Percentiles rank a stretch among this genome's conserved stretches.
These are phyloP conservation scores for Ophiostoma triangulosporum DNA, from an alignment of 2,329 filamentous ascomycete genomes.

Conservation along the genomic window DNA sequence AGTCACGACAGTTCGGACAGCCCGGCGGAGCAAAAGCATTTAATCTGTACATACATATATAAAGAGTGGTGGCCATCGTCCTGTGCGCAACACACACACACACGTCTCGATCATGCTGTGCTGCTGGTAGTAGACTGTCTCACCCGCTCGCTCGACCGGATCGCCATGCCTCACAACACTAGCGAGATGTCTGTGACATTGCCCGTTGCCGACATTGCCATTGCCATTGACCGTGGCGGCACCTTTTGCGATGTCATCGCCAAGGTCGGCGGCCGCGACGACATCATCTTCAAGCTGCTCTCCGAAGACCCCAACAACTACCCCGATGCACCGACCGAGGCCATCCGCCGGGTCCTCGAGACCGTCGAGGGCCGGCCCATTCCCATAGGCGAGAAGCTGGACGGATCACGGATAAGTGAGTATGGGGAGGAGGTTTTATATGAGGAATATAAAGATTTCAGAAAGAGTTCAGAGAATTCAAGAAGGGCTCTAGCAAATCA, in stretches of 20 bases:
- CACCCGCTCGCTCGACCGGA: background rate
- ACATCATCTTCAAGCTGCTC: slow-evolving; percentile 42
- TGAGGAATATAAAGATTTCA: too few relatives aligned
- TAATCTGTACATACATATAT: too few relatives aligned
- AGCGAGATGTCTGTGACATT: background rate
- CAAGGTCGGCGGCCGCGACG: slow-evolving; percentile 21
- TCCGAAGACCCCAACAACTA: slow-evolving; percentile 57
- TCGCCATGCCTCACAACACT: background rate
- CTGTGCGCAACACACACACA: too few relatives aligned
- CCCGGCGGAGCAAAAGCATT: background rate
- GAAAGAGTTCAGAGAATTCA: too few relatives aligned
- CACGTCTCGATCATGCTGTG: background rate
- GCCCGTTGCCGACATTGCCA: slow-evolving; percentile 1
- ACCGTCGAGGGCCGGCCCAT: slow-evolving; percentile 35
- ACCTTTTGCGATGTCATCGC: slow-evolving; percentile 15
- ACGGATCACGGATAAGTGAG: background rate
- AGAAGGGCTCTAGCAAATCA: too few relatives aligned
- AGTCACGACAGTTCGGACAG: background rate
- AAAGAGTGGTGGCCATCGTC: too few relatives aligned
- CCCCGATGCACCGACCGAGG: slow-evolving; percentile 53
- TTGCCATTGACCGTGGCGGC: slow-evolving; percentile 10
- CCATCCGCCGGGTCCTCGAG: slow-evolving; percentile 39
- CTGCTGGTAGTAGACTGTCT: background rate
- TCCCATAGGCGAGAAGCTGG: slow-evolving; percentile 44
- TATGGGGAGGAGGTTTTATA: too few relatives aligned